Percentiles rank a stretch among this genome's conserved stretches.
Evolutionary conservation across 108 stramenopile genomes (phyloP).

Genomic region (Hondaea fermentalgiana): DNA sequence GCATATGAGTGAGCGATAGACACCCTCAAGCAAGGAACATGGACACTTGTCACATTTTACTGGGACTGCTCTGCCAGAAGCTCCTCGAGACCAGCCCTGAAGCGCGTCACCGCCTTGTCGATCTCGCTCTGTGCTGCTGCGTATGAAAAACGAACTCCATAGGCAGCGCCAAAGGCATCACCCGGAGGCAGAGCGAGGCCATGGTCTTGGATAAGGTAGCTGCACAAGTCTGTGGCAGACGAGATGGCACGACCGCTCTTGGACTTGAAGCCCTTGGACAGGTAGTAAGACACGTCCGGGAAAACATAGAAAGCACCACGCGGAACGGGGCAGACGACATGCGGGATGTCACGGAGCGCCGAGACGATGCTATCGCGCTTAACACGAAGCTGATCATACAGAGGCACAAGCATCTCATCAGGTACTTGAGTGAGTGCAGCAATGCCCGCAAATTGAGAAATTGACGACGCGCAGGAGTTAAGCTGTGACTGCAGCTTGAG

Average conservation of each 20-base stretch:
- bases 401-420: conserved; percentile 64
- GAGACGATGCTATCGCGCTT: conserved; percentile 77
- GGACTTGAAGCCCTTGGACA: neutral
- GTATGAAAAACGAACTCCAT: conserved; percentile 80
- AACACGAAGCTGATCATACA: conserved; percentile 26
- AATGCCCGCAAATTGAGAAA: conserved; percentile 82
- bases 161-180: conserved; percentile 78
- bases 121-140: conserved; percentile 85
- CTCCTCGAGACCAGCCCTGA: neutral
- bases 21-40: too few species aligned
- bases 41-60: too few species aligned
- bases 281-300: conserved; percentile 73
- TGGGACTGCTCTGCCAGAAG: neutral
- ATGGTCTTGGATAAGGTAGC: conserved; percentile 69
- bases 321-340: conserved; percentile 55
- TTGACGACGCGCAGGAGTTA: conserved; percentile 81
- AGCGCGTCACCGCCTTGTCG: conserved; percentile 55
- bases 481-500: conserved; percentile 78
- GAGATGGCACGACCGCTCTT: conserved; percentile 63
- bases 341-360: conserved; percentile 56
- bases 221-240: conserved; percentile 52
- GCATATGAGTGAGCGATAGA: too few species aligned
- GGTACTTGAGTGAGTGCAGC: conserved; percentile 66
- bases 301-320: conserved; percentile 92
- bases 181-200: conserved; percentile 88